Evolutionary conservation across 2,329 filamentous ascomycete genomes (phyloP).

Genomic region (Beauveria medogensis): DNA sequence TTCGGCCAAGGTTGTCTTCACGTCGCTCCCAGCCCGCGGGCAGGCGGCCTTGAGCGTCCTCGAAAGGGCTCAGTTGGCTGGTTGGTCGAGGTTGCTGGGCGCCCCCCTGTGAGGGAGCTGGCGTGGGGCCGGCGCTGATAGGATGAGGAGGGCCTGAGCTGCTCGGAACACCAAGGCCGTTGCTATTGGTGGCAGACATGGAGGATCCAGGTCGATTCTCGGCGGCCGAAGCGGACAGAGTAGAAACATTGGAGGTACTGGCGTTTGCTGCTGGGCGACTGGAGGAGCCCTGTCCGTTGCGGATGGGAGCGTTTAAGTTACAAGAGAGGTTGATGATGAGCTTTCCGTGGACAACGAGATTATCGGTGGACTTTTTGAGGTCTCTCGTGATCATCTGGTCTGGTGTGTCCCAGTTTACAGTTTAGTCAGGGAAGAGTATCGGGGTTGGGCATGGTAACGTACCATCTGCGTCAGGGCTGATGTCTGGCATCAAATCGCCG

Average conservation of each 20-base stretch:
- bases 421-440: conserved; percentile 16
- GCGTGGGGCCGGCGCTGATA: conserved; percentile 36
- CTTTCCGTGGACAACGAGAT: conserved; percentile 94
- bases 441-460: conserved; percentile 25
- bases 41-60: conserved; percentile 88
- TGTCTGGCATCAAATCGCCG: conserved; percentile 78
- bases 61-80: conserved; percentile 73
- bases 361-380: conserved; percentile 95
- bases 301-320: conserved; percentile 67
- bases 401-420: conserved; percentile 33
- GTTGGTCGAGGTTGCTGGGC: conserved; percentile 23
- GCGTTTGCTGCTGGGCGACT: conserved; percentile 28
- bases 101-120: conserved; percentile 22
- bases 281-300: conserved; percentile 37
- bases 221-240: conserved; percentile 33
- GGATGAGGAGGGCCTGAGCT: conserved; percentile 37
- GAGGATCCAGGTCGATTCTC: conserved; percentile 46
- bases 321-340: conserved; percentile 94
- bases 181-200: conserved; percentile 42
- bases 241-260: conserved; percentile 14
- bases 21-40: conserved; percentile 93
- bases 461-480: conserved; percentile 89
- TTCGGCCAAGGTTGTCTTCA: conserved; percentile 89
- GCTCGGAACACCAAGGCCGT: conserved; percentile 30
- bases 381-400: conserved; percentile 98